A percentile compares a stretch with the other conserved stretches of the same genome.
Evolutionary conservation across 495 filamentous ascomycete genomes (phyloP).

Genomic region (Astrothelium macrocarpum): DNA sequence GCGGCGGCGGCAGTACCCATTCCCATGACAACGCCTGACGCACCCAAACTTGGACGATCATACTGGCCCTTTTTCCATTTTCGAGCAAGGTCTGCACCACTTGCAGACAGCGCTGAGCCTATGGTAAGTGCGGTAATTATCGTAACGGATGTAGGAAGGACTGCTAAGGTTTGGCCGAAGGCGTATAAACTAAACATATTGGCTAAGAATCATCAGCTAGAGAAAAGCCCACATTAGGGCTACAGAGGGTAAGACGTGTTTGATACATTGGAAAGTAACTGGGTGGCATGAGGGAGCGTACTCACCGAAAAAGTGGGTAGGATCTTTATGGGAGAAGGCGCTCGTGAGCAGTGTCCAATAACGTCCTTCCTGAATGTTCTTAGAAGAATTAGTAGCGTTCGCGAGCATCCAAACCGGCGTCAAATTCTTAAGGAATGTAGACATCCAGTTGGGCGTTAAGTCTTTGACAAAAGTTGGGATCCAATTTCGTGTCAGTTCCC

Average conservation of each 20-base stretch:
- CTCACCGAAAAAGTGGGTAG: background rate
- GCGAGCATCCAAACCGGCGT: background rate
- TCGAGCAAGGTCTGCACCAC: conserved; percentile 11
- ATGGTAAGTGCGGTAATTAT: conserved; percentile 17
- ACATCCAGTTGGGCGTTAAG: too few species aligned
- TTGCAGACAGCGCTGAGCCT: conserved; percentile 22
- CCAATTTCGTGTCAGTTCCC: background rate
- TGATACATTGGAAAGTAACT: background rate
- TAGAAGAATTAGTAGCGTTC: conserved; percentile 10
- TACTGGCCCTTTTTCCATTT: background rate
- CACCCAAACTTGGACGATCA: conserved; percentile 18
- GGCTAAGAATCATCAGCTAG: conserved; percentile 12
- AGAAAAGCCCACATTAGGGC: background rate
- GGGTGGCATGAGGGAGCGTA: background rate
- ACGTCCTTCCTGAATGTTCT: conserved; percentile 14
- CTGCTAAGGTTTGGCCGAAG: conserved; percentile 21
- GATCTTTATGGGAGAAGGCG: conserved; percentile 23
- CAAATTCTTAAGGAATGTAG: background rate
- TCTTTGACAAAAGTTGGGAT: conserved; percentile 6
- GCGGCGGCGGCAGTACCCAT: conserved; percentile 22
- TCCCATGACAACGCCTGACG: conserved; percentile 29
- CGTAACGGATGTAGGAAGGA: conserved; percentile 11
- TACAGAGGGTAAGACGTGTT: background rate
- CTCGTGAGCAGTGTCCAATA: conserved; percentile 25
- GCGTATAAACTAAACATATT: conserved; percentile 28